phyloP scores from a whole-genome alignment of 345 rosid species.

The Carallia pectinifolia region DNA sequence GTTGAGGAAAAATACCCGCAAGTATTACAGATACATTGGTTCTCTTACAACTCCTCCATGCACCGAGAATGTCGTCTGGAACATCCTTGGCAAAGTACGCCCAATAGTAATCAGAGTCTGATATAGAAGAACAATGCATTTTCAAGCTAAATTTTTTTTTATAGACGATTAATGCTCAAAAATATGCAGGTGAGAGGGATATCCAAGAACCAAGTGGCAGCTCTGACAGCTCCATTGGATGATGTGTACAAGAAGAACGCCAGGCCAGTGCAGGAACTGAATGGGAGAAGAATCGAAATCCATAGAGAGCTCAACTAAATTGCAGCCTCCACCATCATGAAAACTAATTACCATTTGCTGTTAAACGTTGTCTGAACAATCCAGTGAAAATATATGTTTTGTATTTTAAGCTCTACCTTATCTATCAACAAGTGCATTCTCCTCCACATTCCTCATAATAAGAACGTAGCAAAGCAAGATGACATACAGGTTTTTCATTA shows the following conservation, averaged over 20 bases:
- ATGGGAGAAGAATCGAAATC: conserved; percentile 46
- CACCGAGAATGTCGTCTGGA: conserved; percentile 61
- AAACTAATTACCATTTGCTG: not conserved
- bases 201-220: conserved; percentile 53
- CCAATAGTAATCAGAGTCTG: too few relatives aligned
- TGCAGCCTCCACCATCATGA: not conserved
- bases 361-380: not conserved
- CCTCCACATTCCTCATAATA: too few relatives aligned
- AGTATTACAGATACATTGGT: conserved; percentile 64
- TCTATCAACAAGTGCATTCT: too few relatives aligned
- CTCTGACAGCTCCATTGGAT: conserved; percentile 48
- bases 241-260: conserved; percentile 36
- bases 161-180: not conserved
- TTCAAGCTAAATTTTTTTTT: not conserved
- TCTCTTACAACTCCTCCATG: conserved; percentile 93
- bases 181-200: conserved; percentile 54
- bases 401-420: too few relatives aligned
- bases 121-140: not conserved
- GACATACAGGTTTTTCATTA: too few relatives aligned
- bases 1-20: conserved; percentile 38
- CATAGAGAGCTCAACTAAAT: conserved; percentile 11
- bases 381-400: too few relatives aligned
- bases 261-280: conserved; percentile 65
- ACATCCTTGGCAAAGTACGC: conserved; percentile 51
- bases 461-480: too few relatives aligned